Percentiles rank a stretch among this genome's conserved stretches.
These are phyloP conservation scores for Agaricus blazei DNA, from an alignment of 768 basidiomycete genomes.

Conservation along the genomic window DNA sequence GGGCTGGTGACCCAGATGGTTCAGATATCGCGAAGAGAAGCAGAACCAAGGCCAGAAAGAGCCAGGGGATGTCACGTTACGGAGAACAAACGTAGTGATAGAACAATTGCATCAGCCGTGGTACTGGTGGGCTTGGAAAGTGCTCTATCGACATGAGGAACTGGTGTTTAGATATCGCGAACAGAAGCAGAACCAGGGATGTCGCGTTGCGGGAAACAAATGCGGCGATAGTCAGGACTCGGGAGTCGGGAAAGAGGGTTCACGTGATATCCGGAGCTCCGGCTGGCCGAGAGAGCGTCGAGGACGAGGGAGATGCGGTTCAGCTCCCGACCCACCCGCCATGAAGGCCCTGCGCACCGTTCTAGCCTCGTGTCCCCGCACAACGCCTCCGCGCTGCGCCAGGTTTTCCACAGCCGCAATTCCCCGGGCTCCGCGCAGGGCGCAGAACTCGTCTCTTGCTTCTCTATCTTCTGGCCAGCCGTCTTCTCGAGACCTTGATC, in stretches of 20 bases:
- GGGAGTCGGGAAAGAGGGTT: not conserved
- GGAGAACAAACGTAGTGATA: too few relatives aligned
- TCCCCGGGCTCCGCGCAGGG: not conserved
- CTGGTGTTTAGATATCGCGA: too few relatives aligned
- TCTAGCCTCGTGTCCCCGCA: not conserved
- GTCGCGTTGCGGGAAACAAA: too few relatives aligned
- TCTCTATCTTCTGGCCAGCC: not conserved
- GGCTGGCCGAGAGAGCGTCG: conserved; percentile 11
- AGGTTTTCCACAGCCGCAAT: conserved; percentile 1
- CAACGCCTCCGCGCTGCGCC: conserved; percentile 6
- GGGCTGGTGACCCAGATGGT: too few relatives aligned
- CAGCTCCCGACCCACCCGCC: not conserved
- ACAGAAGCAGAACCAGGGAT: too few relatives aligned
- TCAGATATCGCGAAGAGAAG: too few relatives aligned
- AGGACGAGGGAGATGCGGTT: conserved; percentile 15
- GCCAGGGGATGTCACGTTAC: too few relatives aligned
- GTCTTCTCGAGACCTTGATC: not conserved
- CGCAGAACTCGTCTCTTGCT: conserved; percentile 9
- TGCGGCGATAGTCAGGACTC: too few relatives aligned
- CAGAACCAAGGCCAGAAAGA: too few relatives aligned
- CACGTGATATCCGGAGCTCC: conserved; percentile 4
- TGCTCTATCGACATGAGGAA: too few relatives aligned
- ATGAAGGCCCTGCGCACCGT: conserved; percentile 28
- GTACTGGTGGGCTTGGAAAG: too few relatives aligned
- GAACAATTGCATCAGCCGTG: too few relatives aligned